Evolutionary conservation across 1,139 yeast species (phyloP), one percentile per base, ranked within the genome.

Genomic region (Trichomonascaceae sp.): DNA sequence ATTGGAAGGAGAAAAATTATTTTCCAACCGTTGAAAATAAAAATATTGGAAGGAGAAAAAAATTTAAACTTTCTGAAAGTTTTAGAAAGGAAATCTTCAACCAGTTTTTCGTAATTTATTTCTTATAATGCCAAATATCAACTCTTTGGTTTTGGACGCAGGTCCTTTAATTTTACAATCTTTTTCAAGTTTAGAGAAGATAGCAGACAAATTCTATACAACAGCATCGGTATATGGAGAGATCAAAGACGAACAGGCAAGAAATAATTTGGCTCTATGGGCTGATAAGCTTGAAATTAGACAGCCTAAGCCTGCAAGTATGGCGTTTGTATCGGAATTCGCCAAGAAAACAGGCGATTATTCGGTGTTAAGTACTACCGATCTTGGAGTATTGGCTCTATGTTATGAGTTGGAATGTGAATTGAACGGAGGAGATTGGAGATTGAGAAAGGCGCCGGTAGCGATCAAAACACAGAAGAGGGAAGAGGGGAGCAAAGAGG

Each of bases 181-280:
- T 6, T 87, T 87, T n/a, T 77, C 89, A 1, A 80, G 84, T 38
- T 76, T 90, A 55, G 85, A 85, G 66, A 81, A 79, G 58, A 80
- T 78, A 65, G 97, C 96, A 0, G 71, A 77, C 22, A 70, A 72
- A 18, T 88, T 87, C 66, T 87, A 78, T 68, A 91, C 98, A 13
- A 89, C 98, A 0, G 98, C 98, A 1, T 91, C 96, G 1, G 98
- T 95, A 19, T 81, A 79, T 65, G 76, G 80, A 38, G 99, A 95
- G 73, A 83, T 95, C 66, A 84, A 81, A 66, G 99, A 95, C 73
- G 96, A 86, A 60, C 78, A 80, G 58, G 89, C 95, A 8, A 79
- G 96, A 69, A 82, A 81, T 61, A 93, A 91, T 64, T 73, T 93
- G 53, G 71, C 85, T 43, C 66, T 78, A 3, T 91, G 97, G 96